A percentile compares a stretch with the other conserved stretches of the same genome.
Conservation (phyloP, 768 basidiomycete genomes). For the Boletus insuetus region DNA sequence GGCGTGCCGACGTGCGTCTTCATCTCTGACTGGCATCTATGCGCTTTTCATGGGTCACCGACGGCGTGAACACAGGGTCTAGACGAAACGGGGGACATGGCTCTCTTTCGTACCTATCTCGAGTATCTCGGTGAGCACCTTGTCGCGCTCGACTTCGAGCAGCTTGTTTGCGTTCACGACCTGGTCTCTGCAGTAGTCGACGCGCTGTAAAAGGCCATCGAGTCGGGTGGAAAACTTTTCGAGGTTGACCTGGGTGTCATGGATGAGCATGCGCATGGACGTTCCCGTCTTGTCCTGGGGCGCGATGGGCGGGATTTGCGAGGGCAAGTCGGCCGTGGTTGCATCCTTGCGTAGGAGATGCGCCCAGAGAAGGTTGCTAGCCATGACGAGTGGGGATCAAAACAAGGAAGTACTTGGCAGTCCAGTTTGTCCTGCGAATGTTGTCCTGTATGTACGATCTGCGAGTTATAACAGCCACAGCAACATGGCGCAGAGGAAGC, state of each 20-base stretch:
- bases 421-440: too few relatives aligned
- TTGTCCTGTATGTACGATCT: too few relatives aligned
- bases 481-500: conserved; percentile 50
- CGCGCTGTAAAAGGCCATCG: conserved; percentile 46
- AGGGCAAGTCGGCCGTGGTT: neutral
- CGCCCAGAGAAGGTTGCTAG: conserved; percentile 3
- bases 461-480: conserved; percentile 11
- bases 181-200: conserved; percentile 53
- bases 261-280: conserved; percentile 67
- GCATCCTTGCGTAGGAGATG: conserved; percentile 5
- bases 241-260: conserved; percentile 70
- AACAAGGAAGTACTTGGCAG: too few relatives aligned
- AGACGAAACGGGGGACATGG: neutral
- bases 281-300: conserved; percentile 60
- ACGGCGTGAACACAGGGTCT: too few relatives aligned
- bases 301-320: neutral
- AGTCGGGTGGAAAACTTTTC: conserved; percentile 63
- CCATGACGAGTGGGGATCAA: neutral
- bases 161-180: conserved; percentile 50
- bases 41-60: conserved; percentile 39
- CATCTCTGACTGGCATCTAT: conserved; percentile 59
- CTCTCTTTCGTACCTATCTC: conserved; percentile 3
- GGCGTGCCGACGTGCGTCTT: conserved; percentile 58
- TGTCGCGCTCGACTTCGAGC: conserved; percentile 61
- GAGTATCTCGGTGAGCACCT: conserved; percentile 48